Evolutionary conservation across 2,329 filamentous ascomycete genomes (phyloP).

Genomic region (Fusarium lateritium): DNA sequence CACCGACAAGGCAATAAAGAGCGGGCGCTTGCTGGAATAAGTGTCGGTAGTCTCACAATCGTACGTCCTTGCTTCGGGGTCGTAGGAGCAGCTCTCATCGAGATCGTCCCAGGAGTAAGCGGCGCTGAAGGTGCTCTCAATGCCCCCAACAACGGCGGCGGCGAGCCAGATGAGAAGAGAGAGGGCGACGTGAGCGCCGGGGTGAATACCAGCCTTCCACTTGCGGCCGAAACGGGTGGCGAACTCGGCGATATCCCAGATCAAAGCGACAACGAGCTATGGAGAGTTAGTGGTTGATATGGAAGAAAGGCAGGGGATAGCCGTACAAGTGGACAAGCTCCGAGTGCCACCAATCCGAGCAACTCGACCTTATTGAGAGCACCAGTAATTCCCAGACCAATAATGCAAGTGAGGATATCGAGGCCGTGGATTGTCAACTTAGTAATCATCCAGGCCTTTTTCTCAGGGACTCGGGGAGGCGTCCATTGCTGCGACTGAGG

Average conservation of each 20-base stretch:
- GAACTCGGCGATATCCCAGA: constrained; percentile 59
- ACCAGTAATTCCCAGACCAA: constrained; percentile 50
- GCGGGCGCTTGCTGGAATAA: constrained; percentile 10
- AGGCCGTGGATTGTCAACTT: constrained; percentile 52
- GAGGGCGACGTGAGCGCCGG: constrained; percentile 60
- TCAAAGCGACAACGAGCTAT: constrained; percentile 54
- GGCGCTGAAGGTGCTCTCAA: constrained; percentile 41
- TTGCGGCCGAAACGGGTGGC: constrained; percentile 55
- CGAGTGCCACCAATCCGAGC: constrained; percentile 23
- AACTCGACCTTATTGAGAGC: constrained; percentile 33
- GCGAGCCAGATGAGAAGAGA: constrained; percentile 60
- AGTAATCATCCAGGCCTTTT: constrained; percentile 48
- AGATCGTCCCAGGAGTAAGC: constrained; percentile 27
- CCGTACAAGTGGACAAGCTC: constrained; percentile 43
- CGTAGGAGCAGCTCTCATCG: constrained; percentile 25
- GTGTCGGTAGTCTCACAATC: constrained; percentile 14
- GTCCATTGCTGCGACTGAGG: constrained; percentile 36
- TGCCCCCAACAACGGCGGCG: constrained; percentile 47
- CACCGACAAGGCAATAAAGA: constrained; percentile 42
- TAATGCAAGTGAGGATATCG: constrained; percentile 47
- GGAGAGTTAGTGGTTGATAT: constrained; percentile 1
- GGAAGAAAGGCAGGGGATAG: neutral
- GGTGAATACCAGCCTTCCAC: constrained; percentile 57
- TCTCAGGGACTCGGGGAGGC: constrained; percentile 24
- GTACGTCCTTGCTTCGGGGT: constrained; percentile 17